These are phyloP conservation scores for Arachis monticola DNA, from an alignment of 331 rosid species.

Conservation along the genomic window DNA sequence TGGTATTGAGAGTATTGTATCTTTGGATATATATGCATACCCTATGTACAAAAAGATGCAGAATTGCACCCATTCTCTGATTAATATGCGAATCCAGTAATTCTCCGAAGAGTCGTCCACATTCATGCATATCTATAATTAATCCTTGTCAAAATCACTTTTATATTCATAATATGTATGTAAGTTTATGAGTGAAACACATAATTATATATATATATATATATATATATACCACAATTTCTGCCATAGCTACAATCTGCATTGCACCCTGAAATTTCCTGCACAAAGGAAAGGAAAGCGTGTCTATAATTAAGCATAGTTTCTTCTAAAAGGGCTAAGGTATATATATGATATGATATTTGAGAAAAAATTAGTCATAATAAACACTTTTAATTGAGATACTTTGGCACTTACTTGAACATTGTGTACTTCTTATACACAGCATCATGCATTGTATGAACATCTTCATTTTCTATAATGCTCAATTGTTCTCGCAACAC, in stretches of 20 bases:
- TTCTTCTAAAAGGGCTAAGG: constrained; percentile 1
- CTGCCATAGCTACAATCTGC: constrained; percentile 95
- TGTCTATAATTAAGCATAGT: constrained; percentile 27
- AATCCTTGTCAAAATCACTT: constrained; percentile 34
- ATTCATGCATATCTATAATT: constrained; percentile 75
- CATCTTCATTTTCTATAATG: constrained; percentile 72
- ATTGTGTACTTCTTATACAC: constrained; percentile 79
- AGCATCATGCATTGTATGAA: constrained; percentile 81
- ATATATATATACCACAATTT: constrained; percentile 64
- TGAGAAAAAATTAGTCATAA: constrained; percentile 15
- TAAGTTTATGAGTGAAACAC: constrained; percentile 26
- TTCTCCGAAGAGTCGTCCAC: constrained; percentile 70
- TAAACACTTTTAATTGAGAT: constrained; percentile 3
- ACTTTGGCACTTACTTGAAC: constrained; percentile 70
- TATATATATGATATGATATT: background rate
- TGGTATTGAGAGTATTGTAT: constrained; percentile 5
- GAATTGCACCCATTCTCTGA: constrained; percentile 91
- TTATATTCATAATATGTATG: background rate
- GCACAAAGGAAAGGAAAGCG: constrained; percentile 34
- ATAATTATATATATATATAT: background rate
- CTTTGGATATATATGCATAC: constrained; percentile 52
- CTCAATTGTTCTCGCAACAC: constrained; percentile 76
- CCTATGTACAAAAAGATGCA: constrained; percentile 92
- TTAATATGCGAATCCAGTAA: constrained; percentile 86
- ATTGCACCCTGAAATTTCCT: constrained; percentile 95